Evolutionary conservation across 2,329 filamentous ascomycete species (phyloP).

Genomic region (Xenosphaeropsis pyriputrescens): DNA sequence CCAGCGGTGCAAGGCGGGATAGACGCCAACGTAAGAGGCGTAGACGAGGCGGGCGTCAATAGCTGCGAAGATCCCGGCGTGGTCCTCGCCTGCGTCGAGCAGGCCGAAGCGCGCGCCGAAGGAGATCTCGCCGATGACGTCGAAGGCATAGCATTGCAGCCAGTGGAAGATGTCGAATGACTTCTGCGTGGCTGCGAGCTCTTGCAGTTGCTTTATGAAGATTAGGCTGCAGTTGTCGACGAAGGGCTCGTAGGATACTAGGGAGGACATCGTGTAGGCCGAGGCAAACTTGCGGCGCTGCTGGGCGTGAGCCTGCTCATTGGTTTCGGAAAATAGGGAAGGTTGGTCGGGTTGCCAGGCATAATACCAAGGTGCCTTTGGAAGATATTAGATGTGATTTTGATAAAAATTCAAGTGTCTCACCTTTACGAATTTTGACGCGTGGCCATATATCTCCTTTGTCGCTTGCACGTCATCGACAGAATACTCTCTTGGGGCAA

Average conservation of each 20-base stretch:
- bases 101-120: conserved; percentile 26
- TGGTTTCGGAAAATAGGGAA: conserved; percentile 18
- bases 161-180: conserved; percentile 24
- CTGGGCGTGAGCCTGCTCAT: conserved; percentile 22
- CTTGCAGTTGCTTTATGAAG: conserved; percentile 21
- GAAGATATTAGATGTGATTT: conserved; percentile 6
- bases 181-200: conserved; percentile 17
- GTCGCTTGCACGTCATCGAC: conserved; percentile 24
- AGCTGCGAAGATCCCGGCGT: conserved; percentile 24
- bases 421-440: conserved; percentile 19
- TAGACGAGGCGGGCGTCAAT: conserved; percentile 22
- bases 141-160: conserved; percentile 32
- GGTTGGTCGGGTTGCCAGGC: conserved; percentile 9
- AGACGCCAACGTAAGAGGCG: conserved; percentile 25
- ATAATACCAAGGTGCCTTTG: conserved; percentile 17
- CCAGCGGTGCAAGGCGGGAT: conserved; percentile 21
- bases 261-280: conserved; percentile 30
- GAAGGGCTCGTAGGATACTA: conserved; percentile 31
- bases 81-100: conserved; percentile 28
- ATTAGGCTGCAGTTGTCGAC: conserved; percentile 30
- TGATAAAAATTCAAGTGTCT: neutral
- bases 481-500: conserved; percentile 31
- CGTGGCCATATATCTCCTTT: conserved; percentile 25
- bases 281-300: conserved; percentile 25
- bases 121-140: conserved; percentile 36